Evolutionary conservation across 2,329 filamentous ascomycete species (phyloP).

Genomic region (Fusarium ramigenum): DNA sequence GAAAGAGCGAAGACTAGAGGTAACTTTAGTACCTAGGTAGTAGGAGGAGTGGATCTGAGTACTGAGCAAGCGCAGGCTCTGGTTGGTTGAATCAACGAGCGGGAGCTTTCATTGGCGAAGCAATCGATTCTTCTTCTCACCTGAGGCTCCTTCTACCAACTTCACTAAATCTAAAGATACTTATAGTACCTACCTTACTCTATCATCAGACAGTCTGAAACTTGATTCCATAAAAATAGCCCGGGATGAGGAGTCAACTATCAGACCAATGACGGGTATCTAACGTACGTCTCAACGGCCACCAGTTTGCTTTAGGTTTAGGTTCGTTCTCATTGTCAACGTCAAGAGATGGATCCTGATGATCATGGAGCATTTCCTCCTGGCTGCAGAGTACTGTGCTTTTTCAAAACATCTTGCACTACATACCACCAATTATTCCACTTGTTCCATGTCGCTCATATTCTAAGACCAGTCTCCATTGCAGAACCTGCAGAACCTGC

Average conservation of each 20-base stretch:
- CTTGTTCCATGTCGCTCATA: neutral
- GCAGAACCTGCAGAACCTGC: neutral
- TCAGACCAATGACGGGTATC: neutral
- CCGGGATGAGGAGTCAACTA: neutral
- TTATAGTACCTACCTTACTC: neutral
- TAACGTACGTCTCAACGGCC: neutral
- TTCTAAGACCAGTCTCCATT: neutral
- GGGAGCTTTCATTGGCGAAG: neutral
- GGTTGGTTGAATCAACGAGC: neutral
- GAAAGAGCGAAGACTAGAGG: constrained; percentile 9
- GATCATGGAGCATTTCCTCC: neutral
- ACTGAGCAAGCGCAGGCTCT: neutral
- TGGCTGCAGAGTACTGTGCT: neutral
- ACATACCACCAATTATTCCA: neutral
- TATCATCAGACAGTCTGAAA: neutral
- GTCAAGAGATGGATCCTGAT: neutral
- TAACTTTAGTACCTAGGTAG: neutral
- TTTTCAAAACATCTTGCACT: neutral
- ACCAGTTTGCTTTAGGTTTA: neutral
- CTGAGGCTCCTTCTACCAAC: neutral
- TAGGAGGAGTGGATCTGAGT: constrained; percentile 10
- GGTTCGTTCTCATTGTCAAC: neutral
- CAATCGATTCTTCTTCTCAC: neutral
- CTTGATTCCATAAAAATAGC: neutral
- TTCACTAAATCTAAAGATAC: no score